Conservation (phyloP, 2,329 filamentous ascomycete species). For the Aureobasidium subglaciale region DNA sequence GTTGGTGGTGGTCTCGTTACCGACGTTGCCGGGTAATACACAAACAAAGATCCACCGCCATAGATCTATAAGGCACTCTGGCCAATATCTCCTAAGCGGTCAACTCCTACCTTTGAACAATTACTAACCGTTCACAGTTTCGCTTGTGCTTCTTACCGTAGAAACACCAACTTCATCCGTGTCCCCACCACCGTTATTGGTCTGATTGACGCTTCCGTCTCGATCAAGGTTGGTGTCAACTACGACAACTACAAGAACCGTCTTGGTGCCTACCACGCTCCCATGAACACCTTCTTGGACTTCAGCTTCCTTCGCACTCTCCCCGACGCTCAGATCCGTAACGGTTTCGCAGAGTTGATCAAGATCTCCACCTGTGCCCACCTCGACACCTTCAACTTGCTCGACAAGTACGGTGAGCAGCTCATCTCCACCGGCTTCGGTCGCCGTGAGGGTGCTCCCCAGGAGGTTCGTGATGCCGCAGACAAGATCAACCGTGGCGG, state of each 20-base stretch:
- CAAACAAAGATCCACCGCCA: conserved; percentile 27
- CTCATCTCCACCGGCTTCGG: conserved; percentile 60
- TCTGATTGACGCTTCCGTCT: conserved; percentile 67
- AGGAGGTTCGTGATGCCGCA: conserved; percentile 53
- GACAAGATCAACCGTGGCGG: conserved; percentile 62
- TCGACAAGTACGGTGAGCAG: conserved; percentile 63
- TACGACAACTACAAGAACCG: conserved; percentile 71
- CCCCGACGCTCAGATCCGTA: conserved; percentile 60
- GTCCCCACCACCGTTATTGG: conserved; percentile 69
- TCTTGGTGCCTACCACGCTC: conserved; percentile 65
- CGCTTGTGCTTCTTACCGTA: conserved; percentile 63
- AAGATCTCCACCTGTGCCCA: conserved; percentile 69
- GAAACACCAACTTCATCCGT: conserved; percentile 67
- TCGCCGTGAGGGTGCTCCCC: conserved; percentile 48
- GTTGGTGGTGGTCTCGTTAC: conserved; percentile 65
- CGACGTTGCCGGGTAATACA: conserved; percentile 62
- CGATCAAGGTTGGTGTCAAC: conserved; percentile 73
- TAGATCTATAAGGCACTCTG: conserved; percentile 45
- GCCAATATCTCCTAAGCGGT: conserved; percentile 31
- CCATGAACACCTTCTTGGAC: conserved; percentile 65
- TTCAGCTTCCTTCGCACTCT: conserved; percentile 65
- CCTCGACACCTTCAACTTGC: conserved; percentile 56
- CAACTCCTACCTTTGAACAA: conserved; percentile 17
- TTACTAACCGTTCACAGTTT: conserved; percentile 42
- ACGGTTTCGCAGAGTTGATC: conserved; percentile 68